Conservation (phyloP, 306 rosid genomes). For the Rosa lucieae region DNA sequence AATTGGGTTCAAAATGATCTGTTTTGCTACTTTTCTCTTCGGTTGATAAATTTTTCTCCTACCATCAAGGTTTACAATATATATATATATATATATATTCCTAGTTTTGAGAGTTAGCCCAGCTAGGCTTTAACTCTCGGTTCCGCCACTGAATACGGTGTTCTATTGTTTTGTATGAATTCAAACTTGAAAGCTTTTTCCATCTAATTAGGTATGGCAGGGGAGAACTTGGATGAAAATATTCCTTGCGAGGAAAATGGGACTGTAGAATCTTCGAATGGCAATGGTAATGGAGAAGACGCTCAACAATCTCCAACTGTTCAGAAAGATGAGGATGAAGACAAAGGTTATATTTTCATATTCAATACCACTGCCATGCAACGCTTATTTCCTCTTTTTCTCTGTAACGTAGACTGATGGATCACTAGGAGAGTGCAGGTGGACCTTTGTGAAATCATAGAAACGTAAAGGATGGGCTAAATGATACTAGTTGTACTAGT, state of each 20-base stretch:
- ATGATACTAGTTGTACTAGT: neutral
- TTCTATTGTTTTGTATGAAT: too few relatives aligned
- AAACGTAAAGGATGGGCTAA: neutral
- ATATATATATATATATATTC: too few relatives aligned
- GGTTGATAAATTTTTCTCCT: too few relatives aligned
- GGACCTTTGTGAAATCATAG: neutral
- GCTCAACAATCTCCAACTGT: constrained; percentile 41
- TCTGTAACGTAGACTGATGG: neutral
- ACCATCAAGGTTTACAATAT: too few relatives aligned
- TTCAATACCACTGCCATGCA: neutral
- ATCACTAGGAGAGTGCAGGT: neutral
- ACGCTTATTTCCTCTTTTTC: neutral
- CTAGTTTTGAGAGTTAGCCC: too few relatives aligned
- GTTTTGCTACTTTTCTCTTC: too few relatives aligned
- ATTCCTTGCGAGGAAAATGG: constrained; percentile 41
- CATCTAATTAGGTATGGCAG: constrained; percentile 45
- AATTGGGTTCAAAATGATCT: too few relatives aligned
- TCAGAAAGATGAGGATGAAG: constrained; percentile 49
- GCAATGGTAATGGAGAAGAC: constrained; percentile 13
- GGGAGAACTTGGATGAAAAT: constrained; percentile 36
- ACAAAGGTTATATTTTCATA: constrained; percentile 45
- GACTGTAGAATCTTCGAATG: constrained; percentile 40
- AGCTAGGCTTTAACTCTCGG: too few relatives aligned
- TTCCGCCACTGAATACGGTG: too few relatives aligned
- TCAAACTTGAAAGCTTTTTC: neutral